Evolutionary conservation across 1,284 basidiomycete species (phyloP).

Genomic region (Thecaphora thlaspeos): DNA sequence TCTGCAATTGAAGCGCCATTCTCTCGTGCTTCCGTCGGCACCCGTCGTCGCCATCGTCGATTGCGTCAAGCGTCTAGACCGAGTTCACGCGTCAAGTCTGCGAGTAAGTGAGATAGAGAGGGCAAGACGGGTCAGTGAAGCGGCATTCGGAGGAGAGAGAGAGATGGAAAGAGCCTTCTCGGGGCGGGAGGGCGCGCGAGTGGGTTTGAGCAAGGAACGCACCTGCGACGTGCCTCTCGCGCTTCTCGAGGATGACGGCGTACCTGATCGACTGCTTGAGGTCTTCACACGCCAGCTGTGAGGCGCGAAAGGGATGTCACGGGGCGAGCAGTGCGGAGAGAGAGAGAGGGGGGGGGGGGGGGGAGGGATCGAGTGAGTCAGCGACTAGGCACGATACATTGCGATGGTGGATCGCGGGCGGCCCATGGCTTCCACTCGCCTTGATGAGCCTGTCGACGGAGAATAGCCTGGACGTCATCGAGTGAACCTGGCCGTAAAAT

Average conservation of each 20-base stretch:
- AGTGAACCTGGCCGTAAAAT: constrained; percentile 80
- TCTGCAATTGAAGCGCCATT: too few relatives aligned
- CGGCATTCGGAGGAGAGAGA: too few relatives aligned
- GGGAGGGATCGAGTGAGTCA: too few relatives aligned
- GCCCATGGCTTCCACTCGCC: too few relatives aligned
- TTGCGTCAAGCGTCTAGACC: constrained; percentile 9
- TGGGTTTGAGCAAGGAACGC: not conserved
- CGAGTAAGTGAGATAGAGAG: not conserved
- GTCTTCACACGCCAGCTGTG: constrained; percentile 62
- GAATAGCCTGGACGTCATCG: constrained; percentile 86
- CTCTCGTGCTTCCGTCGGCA: too few relatives aligned
- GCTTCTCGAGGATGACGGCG: constrained; percentile 69
- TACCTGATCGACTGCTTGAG: constrained; percentile 69
- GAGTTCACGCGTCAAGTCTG: constrained; percentile 18
- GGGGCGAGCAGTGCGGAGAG: too few relatives aligned
- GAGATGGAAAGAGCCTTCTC: too few relatives aligned
- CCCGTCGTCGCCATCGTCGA: too few relatives aligned
- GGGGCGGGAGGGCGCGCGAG: not conserved
- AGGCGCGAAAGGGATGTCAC: too few relatives aligned
- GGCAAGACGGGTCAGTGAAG: not conserved
- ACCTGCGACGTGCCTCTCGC: constrained; percentile 62
- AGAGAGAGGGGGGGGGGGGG: too few relatives aligned
- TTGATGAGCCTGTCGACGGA: constrained; percentile 83
- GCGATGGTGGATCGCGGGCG: too few relatives aligned
- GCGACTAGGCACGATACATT: too few relatives aligned